Percentiles rank a stretch among this genome's conserved stretches.
These are phyloP conservation scores for Dictyophora rubrovolvata DNA, from an alignment of 768 basidiomycete species.

Conservation along the genomic window DNA sequence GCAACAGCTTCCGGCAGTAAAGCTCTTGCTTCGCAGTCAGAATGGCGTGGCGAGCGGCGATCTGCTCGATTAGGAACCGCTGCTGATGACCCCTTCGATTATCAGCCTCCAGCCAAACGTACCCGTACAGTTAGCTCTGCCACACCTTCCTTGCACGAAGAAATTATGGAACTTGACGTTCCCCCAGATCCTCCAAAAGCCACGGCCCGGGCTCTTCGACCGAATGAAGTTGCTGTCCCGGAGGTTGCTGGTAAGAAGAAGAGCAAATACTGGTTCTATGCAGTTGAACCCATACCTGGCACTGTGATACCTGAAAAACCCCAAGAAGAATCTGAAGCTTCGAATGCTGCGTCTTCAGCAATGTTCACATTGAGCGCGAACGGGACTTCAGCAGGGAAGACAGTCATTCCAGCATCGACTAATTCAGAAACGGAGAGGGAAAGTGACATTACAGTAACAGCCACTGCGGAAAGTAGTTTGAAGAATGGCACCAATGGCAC, in stretches of 20 bases:
- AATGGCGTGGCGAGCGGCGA: conserved; percentile 69
- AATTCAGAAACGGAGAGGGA: background rate
- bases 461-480: background rate
- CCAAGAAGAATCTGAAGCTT: background rate
- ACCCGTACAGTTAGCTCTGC: conserved; percentile 57
- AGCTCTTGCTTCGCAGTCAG: conserved; percentile 26
- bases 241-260: conserved; percentile 71
- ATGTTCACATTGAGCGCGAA: background rate
- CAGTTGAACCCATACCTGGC: conserved; percentile 57
- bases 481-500: background rate
- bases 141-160: conserved; percentile 7
- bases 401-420: background rate
- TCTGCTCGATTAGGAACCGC: conserved; percentile 56
- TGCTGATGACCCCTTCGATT: conserved; percentile 40
- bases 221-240: conserved; percentile 65
- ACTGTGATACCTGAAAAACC: conserved; percentile 13
- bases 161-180: conserved; percentile 24
- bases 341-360: background rate
- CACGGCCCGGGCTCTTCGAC: conserved; percentile 57
- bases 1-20: conserved; percentile 44
- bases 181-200: conserved; percentile 27
- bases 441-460: background rate
- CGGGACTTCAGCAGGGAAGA: background rate
- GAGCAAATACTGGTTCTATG: conserved; percentile 85
- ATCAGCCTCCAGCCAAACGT: conserved; percentile 47